phyloP scores from a whole-genome alignment of 805 yeast genomes.

The Wickerhamiella vanderwaltii region DNA sequence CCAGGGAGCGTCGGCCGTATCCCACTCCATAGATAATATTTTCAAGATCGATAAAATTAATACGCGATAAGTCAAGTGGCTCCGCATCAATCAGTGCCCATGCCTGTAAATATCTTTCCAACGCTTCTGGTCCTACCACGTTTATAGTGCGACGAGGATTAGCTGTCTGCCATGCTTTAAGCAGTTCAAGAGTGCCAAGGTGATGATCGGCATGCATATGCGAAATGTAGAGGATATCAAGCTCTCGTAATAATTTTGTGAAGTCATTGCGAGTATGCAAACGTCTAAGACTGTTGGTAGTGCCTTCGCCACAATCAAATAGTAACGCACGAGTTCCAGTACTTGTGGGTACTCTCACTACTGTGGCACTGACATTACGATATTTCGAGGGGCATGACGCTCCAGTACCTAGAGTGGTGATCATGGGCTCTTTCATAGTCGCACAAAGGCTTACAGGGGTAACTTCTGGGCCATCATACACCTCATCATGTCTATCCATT shows the following conservation, averaged over 20 bases:
- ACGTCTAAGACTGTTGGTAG: conserved; percentile 60
- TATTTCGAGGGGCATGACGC: conserved; percentile 76
- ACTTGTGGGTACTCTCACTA: conserved; percentile 52
- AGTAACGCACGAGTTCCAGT: conserved; percentile 34
- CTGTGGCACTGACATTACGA: conserved; percentile 73
- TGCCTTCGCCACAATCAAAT: conserved; percentile 93
- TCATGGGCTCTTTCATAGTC: conserved; percentile 31
- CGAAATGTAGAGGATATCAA: conserved; percentile 57
- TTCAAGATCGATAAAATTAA: conserved; percentile 50
- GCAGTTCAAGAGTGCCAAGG: conserved; percentile 61
- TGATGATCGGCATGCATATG: conserved; percentile 98
- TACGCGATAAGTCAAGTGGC: conserved; percentile 29
- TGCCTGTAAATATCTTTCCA: conserved; percentile 52
- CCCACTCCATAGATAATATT: conserved; percentile 35
- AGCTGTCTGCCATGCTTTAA: conserved; percentile 46
- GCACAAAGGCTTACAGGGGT: not conserved
- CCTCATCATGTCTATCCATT: not conserved
- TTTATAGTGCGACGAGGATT: conserved; percentile 30
- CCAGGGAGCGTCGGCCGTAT: conserved; percentile 10
- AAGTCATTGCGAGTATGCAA: conserved; percentile 40
- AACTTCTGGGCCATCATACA: not conserved
- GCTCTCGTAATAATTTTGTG: conserved; percentile 41
- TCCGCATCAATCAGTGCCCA: conserved; percentile 34
- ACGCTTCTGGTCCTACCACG: conserved; percentile 67
- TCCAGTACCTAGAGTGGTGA: conserved; percentile 82